Evolutionary conservation across 345 rosid species (phyloP).

Genomic region (Rhodamnia argentea): DNA sequence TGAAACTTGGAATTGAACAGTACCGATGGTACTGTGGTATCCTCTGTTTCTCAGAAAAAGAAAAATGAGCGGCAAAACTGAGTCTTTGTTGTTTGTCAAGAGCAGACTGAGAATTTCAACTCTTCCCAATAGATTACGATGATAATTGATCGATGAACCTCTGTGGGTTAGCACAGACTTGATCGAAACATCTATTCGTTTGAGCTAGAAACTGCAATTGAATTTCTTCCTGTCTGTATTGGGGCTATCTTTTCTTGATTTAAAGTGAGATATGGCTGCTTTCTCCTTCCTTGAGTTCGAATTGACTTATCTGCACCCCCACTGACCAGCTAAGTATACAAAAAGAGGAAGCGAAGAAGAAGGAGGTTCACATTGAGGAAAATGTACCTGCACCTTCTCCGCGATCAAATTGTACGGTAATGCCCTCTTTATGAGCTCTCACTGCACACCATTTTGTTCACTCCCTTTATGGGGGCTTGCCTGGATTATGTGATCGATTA

Average conservation of each 20-base stretch:
- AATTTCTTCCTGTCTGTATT: neutral
- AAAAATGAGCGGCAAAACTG: neutral
- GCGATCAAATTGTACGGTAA: slow-evolving; percentile 83
- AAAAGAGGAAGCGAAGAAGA: slow-evolving; percentile 92
- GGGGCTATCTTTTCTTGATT: neutral
- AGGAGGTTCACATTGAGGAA: slow-evolving; percentile 82
- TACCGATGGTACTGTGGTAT: neutral
- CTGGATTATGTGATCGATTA: neutral
- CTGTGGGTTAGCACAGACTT: neutral
- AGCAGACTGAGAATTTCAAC: neutral
- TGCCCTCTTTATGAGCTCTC: neutral
- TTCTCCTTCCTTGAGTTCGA: neutral
- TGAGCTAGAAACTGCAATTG: neutral
- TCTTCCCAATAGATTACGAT: neutral
- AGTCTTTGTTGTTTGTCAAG: neutral
- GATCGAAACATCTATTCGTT: neutral
- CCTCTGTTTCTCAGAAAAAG: neutral
- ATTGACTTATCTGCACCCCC: neutral
- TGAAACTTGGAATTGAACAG: neutral
- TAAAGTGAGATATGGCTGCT: neutral
- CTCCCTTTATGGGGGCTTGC: neutral
- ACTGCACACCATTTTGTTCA: neutral
- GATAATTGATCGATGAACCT: neutral
- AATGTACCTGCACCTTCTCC: slow-evolving; percentile 88
- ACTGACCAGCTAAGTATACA: slow-evolving; percentile 53